Conservation (phyloP, 306 rosid genomes). For the Lithocarpus polystachyus region DNA sequence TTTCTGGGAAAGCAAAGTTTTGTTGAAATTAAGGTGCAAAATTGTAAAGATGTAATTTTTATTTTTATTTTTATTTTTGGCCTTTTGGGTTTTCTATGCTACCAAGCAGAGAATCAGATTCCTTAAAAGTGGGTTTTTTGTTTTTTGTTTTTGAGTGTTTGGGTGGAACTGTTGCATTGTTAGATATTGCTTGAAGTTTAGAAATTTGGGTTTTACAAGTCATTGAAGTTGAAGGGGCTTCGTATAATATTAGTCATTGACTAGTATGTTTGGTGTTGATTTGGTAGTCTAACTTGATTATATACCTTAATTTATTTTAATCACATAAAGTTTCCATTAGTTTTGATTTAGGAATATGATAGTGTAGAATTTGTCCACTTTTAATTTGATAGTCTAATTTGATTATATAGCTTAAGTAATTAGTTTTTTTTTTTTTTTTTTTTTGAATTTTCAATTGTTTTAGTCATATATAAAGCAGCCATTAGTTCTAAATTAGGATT, state of each 20-base stretch:
- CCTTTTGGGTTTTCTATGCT: neutral
- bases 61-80: neutral
- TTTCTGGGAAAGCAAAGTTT: neutral
- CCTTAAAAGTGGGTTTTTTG: neutral
- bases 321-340: neutral
- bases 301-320: slow-evolving; percentile 5
- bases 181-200: neutral
- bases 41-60: neutral
- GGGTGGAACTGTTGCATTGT: neutral
- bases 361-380: neutral
- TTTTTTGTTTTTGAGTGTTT: neutral
- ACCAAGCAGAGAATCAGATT: neutral
- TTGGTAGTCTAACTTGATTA: neutral
- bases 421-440: neutral
- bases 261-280: neutral
- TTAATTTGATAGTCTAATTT: neutral
- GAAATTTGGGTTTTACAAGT: neutral
- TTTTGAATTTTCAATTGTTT: neutral
- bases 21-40: neutral
- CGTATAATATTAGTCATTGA: neutral
- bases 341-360: neutral
- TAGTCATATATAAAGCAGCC: neutral
- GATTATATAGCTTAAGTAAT: slow-evolving; percentile 13
- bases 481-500: neutral
- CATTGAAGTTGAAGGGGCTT: neutral